Evolutionary conservation across 176 grass and related monocot species (phyloP), one percentile per base, ranked within the genome.

Genomic region (Triticum timopheevii): DNA sequence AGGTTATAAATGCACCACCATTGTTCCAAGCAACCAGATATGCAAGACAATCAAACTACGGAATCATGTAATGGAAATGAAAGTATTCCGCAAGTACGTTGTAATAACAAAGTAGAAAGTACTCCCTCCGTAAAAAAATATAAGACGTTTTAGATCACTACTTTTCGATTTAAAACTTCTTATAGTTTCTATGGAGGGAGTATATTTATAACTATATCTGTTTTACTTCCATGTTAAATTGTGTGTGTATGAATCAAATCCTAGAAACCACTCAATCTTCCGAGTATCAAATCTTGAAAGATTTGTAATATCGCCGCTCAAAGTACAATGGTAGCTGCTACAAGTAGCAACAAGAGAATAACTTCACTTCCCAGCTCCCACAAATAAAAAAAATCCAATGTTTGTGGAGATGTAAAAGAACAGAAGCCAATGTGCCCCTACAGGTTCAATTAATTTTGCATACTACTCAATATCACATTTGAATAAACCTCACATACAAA

Each of bases 371-470:
- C 42, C 42, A 56, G 9, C 47, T 70, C 20, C 70, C 73, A 77
- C 64, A 28, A 28, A 28, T 11, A 83, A 17, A 59, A 10, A 28
- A 10, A 61, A n/a, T 45, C 19, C 19, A 83, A 59, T 78, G 36
- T 8, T 42, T 86, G 22, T 68, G 3, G 24, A 61, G 35, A 13
- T 45, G 17, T 67, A 65, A 17, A 82, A 74, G 10, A 52, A 87
- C 56, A 62, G 13, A 65, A 77, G 68, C 31, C 24, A 74, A 75
- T 13, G 33, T 76, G 65, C 38, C 71, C 40, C 85, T 38, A 65
- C 5, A 5, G 58, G 5, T 81, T n/a, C n/a, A 69, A 58, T 23
- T 24, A 34, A 66, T 82, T 45, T 45, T 45, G 3, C 42, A 13
- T 45, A 45, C 11, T 45, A 45, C 42, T 45, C 10, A 45, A 45